phyloP scores from a whole-genome alignment of 1,284 basidiomycete genomes.

The Peniophora sp. region DNA sequence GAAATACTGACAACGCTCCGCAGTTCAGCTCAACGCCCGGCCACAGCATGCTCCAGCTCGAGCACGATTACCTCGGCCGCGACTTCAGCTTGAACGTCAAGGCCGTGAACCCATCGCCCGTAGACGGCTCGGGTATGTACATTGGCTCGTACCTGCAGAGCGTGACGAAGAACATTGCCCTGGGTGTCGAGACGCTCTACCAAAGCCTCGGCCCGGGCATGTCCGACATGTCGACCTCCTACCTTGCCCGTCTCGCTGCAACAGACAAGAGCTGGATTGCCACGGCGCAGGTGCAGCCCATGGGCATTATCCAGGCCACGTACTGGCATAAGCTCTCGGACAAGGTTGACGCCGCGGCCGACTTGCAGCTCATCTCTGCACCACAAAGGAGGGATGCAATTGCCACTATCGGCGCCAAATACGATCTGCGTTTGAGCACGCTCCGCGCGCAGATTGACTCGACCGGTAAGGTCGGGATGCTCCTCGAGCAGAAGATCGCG shows the following conservation, averaged over 20 bases:
- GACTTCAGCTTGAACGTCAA: constrained; percentile 90
- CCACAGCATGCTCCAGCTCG: constrained; percentile 86
- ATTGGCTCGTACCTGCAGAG: constrained; percentile 94
- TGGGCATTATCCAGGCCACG: constrained; percentile 83
- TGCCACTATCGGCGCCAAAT: constrained; percentile 92
- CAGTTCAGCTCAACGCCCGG: constrained; percentile 55
- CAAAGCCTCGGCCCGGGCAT: constrained; percentile 73
- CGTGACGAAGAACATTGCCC: constrained; percentile 83
- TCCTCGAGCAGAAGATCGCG: constrained; percentile 93
- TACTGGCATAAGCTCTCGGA: constrained; percentile 97
- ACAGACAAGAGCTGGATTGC: constrained; percentile 82
- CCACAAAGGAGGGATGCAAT: constrained; percentile 83
- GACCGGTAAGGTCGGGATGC: constrained; percentile 88
- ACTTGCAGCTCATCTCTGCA: constrained; percentile 78
- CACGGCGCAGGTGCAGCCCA: constrained; percentile 85
- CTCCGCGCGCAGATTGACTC: constrained; percentile 92
- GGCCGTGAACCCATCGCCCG: constrained; percentile 87
- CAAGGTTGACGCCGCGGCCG: constrained; percentile 98
- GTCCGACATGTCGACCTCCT: constrained; percentile 74
- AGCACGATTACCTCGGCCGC: constrained; percentile 89
- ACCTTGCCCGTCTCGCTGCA: constrained; percentile 82
- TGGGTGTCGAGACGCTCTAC: constrained; percentile 87
- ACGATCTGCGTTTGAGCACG: constrained; percentile 90
- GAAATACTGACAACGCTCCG: constrained; percentile 3
- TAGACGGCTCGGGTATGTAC: constrained; percentile 90